Conservation (phyloP, 23 red algal genomes). For the Pyropia haitanensis region DNA sequence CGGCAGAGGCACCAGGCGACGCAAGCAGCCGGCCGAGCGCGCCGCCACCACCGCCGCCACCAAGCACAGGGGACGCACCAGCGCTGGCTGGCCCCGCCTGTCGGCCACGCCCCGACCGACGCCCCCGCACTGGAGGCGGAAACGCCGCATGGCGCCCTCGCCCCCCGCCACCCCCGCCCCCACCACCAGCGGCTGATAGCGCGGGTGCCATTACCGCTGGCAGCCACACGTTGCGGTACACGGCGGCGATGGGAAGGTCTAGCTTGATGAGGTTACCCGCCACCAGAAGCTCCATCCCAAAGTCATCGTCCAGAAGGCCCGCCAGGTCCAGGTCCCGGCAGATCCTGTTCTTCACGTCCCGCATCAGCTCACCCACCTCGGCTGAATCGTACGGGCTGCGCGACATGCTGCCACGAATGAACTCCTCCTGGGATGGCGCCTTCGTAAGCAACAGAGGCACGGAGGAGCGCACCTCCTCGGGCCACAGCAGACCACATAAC, state of each 20-base stretch:
- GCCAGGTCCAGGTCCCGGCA: constrained; percentile 69
- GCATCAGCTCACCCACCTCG: constrained; percentile 57
- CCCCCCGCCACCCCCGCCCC: too few species aligned
- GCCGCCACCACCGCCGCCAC: too few species aligned
- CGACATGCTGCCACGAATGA: constrained; percentile 62
- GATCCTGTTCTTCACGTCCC: constrained; percentile 74
- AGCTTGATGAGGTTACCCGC: constrained; percentile 67
- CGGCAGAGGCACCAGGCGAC: too few species aligned
- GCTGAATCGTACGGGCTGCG: constrained; percentile 46
- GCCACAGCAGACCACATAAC: constrained; percentile 44
- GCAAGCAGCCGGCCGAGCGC: too few species aligned
- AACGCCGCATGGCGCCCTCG: too few species aligned
- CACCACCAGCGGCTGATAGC: too few species aligned
- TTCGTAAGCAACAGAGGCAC: constrained; percentile 49
- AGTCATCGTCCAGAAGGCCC: constrained; percentile 71
- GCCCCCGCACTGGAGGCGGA: too few species aligned
- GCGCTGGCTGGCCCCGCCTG: too few species aligned
- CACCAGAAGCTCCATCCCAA: constrained; percentile 79
- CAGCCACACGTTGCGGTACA: constrained; percentile 50
- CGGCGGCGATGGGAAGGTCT: constrained; percentile 44
- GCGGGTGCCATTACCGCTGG: neutral
- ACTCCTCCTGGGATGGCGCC: constrained; percentile 84
- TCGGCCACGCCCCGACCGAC: too few species aligned
- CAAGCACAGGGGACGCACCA: too few species aligned
- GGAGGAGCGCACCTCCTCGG: constrained; percentile 30